Conservation (phyloP, 768 basidiomycete genomes). For the Crepidotus variabilis region DNA sequence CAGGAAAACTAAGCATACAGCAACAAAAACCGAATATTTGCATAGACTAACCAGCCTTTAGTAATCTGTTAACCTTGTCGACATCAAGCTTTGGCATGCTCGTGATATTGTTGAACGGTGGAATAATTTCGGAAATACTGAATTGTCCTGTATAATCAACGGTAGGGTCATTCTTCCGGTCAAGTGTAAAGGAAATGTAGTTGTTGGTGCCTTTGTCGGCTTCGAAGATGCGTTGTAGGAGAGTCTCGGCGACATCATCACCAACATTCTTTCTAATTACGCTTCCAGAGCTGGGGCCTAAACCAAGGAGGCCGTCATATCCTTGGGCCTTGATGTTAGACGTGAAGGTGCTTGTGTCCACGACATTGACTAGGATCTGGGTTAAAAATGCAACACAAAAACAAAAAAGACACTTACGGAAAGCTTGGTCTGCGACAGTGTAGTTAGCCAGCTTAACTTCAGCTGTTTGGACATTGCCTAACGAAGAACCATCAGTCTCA, state of each 20-base stretch:
- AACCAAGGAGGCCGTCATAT: slow-evolving; percentile 69
- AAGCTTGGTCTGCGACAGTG: slow-evolving; percentile 62
- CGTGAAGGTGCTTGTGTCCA: slow-evolving; percentile 61
- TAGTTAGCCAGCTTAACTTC: slow-evolving; percentile 51
- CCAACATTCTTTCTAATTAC: slow-evolving; percentile 52
- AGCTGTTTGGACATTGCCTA: slow-evolving; percentile 56
- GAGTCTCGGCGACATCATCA: slow-evolving; percentile 46
- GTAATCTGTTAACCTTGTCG: slow-evolving; percentile 56
- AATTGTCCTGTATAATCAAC: slow-evolving; percentile 57
- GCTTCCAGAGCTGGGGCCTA: slow-evolving; percentile 76
- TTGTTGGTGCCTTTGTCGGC: slow-evolving; percentile 51
- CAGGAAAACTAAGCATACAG: not conserved
- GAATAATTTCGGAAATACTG: slow-evolving; percentile 61
- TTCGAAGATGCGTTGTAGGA: slow-evolving; percentile 64
- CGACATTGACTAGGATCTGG: slow-evolving; percentile 51
- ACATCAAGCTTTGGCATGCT: slow-evolving; percentile 64
- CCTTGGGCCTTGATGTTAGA: slow-evolving; percentile 56
- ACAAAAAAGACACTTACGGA: slow-evolving; percentile 40
- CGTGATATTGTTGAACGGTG: slow-evolving; percentile 58
- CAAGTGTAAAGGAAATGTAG: slow-evolving; percentile 68
- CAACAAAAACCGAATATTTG: not conserved
- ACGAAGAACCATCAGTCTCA: not conserved
- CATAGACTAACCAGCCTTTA: slow-evolving; percentile 37
- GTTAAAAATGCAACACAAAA: slow-evolving; percentile 2
- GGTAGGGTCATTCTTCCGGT: slow-evolving; percentile 52